Evolutionary conservation across 1,284 basidiomycete species (phyloP), one percentile per base, ranked within the genome.

Genomic region (Mycena sp.): DNA sequence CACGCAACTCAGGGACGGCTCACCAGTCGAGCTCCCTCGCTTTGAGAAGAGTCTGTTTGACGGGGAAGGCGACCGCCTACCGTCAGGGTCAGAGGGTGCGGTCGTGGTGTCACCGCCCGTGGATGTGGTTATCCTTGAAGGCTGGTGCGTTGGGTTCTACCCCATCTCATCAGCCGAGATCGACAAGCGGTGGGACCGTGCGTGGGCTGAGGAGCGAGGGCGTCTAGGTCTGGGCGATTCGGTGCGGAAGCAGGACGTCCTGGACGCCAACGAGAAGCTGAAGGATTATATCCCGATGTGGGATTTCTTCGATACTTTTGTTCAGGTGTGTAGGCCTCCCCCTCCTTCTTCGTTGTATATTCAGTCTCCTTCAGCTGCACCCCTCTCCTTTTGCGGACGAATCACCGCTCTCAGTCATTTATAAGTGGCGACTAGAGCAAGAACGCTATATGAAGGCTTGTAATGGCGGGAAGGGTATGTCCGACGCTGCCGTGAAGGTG

Each of bases 101-200:
- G 46, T 61, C 10, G 61, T 79, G 3, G 77, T 89, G 9, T 68
- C 74, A 0, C 77, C 84, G 2, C 85, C 87, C 0, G 72, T 96
- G 3, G 93, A 97, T 72, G 79, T 98, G n/a, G 90, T 98, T 49
- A 83, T 99, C 46, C 81, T 98, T 50, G 94, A 96, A 76, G 93
- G 92, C 9, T 93, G 92, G 92, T 92, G 88, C 74, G 85, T 90
- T 6, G 92, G 92, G 2, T 94, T 94, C 70, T 84, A 83, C 64
- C 87, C 91, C 10, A 80, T 87, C 19, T 71, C 81, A 0, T 56
- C 66, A 17, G 74, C 78, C 26, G 85, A 86, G 65, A 74, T 94
- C 69, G 74, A 79, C 51, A 54, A 65, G 38, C 73, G 74, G 52
- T 84, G 81, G 82, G 69, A 77, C 62, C 69, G 74, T 50, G 60